A percentile compares a stretch with the other conserved stretches of the same genome.
Evolutionary conservation across 768 basidiomycete genomes (phyloP).

Genomic region (Macrolepiota fuliginosa): DNA sequence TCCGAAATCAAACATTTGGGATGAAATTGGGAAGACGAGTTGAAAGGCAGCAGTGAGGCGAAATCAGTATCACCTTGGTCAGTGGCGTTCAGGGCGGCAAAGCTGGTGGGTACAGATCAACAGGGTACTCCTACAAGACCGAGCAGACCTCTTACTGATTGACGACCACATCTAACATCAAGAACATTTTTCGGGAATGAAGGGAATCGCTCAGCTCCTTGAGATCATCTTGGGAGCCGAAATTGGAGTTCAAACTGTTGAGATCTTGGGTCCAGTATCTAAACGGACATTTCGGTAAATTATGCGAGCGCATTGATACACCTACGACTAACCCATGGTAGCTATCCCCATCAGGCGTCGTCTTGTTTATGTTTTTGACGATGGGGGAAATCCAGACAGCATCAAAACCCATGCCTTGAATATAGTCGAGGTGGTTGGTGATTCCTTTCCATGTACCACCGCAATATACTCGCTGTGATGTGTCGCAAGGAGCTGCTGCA

Average conservation of each 20-base stretch:
- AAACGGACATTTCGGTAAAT: background rate
- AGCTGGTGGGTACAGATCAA: conserved; percentile 11
- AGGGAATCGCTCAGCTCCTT: conserved; percentile 61
- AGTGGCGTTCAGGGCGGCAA: conserved; percentile 18
- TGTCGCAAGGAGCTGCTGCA: conserved; percentile 28
- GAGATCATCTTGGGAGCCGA: conserved; percentile 70
- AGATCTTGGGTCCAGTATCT: conserved; percentile 51
- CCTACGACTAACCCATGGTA: conserved; percentile 62
- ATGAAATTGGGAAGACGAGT: conserved; percentile 42
- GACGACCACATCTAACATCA: conserved; percentile 77
- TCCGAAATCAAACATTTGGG: conserved; percentile 64
- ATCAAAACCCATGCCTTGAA: conserved; percentile 71
- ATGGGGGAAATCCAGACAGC: conserved; percentile 79
- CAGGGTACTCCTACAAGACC: background rate
- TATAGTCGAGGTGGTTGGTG: conserved; percentile 68
- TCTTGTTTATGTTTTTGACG: conserved; percentile 56
- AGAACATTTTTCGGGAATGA: conserved; percentile 56
- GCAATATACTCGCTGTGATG: conserved; percentile 52
- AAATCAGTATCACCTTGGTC: conserved; percentile 23
- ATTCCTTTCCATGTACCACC: conserved; percentile 72
- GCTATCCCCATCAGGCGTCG: conserved; percentile 63
- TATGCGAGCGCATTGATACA: background rate
- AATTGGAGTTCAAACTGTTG: conserved; percentile 59
- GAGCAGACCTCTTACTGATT: conserved; percentile 57
- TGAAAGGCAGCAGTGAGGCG: conserved; percentile 27